Base-by-base conservation (phyloP, 768 basidiomycete species). In the Boletus reticulatus region DNA sequence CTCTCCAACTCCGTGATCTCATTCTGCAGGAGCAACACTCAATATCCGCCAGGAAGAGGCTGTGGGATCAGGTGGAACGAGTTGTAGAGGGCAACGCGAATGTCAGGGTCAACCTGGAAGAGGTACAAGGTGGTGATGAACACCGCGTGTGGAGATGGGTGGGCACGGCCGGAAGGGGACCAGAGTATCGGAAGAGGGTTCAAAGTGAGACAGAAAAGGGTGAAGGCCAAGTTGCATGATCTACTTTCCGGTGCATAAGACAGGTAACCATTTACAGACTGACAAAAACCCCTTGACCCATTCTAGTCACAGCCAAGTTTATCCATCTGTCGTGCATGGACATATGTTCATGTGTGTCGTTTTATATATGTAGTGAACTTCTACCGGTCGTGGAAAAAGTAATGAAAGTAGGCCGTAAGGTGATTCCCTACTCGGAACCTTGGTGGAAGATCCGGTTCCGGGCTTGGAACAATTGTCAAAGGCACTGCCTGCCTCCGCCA, bases 81-180 rank as follows among this genome's bases (percentile, higher is more conserved):
- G 76, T 94, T 48, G 93, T 97, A 4, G 94, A 95, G 72, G 83
- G 85, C 52, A 97, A 97, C 74, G 83, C 91, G 31, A 97, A 97
- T 71, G 90, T 97, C 42, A 82, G 91, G 58, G 85, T 84, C 31
- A 89, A 88, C 68, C 75, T 92, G 50, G 89, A 90, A 71, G 94
- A 96, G 70, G 81, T 90, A 45, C 79, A 78, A 57, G 88, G 88
- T 61, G 93, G 94, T 12, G 92, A 95, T 71, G 92, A 93, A 73
- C 79, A 86, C 73, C 83, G 91, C 60, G 93, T 93, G 53, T 96
- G 94, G 94, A 76, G 88, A 54, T 96, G 94, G 94, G 83, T 92
- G 31, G 93, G 93, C n/a, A 73, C 73, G 52, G 55, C 67, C 32
- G 66, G 73, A 52, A 65, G 66, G 61, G 72, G 66, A 38, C 66